Evolutionary conservation across 805 yeast species (phyloP).

Genomic region (Candida oleophila): DNA sequence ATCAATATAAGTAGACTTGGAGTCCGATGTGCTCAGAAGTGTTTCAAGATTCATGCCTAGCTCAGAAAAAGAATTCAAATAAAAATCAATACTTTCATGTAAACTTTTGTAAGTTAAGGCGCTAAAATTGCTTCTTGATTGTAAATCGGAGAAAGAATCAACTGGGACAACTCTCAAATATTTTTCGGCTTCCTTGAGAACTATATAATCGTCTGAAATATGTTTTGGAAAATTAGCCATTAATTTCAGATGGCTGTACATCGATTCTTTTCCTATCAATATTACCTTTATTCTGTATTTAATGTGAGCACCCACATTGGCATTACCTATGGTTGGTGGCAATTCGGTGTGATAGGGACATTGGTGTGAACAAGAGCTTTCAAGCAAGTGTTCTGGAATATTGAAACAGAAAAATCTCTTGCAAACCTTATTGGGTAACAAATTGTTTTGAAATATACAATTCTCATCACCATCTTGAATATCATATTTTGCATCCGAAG

Average conservation of each 20-base stretch:
- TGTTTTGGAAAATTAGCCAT: background rate
- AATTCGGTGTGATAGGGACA: slow-evolving; percentile 29
- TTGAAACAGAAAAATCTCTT: slow-evolving; percentile 42
- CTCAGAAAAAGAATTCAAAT: background rate
- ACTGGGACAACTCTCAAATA: background rate
- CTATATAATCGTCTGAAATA: background rate
- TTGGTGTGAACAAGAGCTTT: slow-evolving; percentile 35
- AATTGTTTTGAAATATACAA: slow-evolving; percentile 13
- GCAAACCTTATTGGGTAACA: slow-evolving; percentile 15
- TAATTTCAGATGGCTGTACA: slow-evolving; percentile 15
- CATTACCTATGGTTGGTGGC: slow-evolving; percentile 35
- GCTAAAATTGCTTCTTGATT: background rate
- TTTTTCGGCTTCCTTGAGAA: background rate
- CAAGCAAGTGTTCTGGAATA: slow-evolving; percentile 36
- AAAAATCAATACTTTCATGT: background rate
- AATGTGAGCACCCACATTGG: slow-evolving; percentile 22
- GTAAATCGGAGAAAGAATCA: background rate
- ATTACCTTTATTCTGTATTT: slow-evolving; percentile 34
- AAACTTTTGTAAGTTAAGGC: background rate
- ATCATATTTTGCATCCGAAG: slow-evolving; percentile 21
- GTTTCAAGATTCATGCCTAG: background rate
- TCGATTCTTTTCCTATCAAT: slow-evolving; percentile 37
- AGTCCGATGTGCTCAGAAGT: background rate
- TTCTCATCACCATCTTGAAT: slow-evolving; percentile 11
- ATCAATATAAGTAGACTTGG: background rate